Conservation (phyloP, 148 eudicot genomes). For the Rhododendron ferrugineum region DNA sequence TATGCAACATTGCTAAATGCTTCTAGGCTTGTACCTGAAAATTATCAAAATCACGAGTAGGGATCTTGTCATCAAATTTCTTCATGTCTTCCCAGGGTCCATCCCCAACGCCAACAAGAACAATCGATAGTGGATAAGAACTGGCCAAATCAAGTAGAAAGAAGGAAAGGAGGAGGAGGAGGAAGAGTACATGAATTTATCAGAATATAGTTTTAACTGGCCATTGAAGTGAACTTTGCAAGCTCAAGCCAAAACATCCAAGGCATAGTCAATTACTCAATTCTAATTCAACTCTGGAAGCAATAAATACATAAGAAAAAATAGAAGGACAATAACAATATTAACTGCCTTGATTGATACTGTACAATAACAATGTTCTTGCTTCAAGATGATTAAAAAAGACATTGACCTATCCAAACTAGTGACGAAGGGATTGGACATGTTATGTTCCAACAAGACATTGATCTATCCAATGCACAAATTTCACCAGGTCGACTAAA, state of each 20-base stretch:
- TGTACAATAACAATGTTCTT: neutral
- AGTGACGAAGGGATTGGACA: neutral
- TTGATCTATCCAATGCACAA: neutral
- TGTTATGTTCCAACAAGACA: neutral
- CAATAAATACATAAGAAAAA: neutral
- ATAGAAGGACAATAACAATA: neutral
- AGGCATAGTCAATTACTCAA: neutral
- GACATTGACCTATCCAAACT: neutral
- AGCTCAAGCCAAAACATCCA: neutral
- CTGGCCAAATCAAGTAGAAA: constrained; percentile 10
- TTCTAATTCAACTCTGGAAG: neutral
- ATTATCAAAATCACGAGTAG: constrained; percentile 43
- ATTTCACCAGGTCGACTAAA: neutral
- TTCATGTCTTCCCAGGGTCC: constrained; percentile 53
- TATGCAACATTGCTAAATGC: neutral
- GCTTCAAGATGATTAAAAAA: neutral
- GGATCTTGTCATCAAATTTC: constrained; percentile 44
- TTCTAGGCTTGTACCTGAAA: constrained; percentile 27
- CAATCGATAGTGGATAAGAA: constrained; percentile 33
- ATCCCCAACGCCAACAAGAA: constrained; percentile 49
- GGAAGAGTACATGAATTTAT: neutral
- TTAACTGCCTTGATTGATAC: neutral
- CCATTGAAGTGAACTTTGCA: neutral
- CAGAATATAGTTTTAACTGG: neutral
- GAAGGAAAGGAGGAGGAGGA: neutral